These are phyloP conservation scores for Fusarium sp. DNA, from an alignment of 2,329 filamentous ascomycete species.

Conservation along the genomic window DNA sequence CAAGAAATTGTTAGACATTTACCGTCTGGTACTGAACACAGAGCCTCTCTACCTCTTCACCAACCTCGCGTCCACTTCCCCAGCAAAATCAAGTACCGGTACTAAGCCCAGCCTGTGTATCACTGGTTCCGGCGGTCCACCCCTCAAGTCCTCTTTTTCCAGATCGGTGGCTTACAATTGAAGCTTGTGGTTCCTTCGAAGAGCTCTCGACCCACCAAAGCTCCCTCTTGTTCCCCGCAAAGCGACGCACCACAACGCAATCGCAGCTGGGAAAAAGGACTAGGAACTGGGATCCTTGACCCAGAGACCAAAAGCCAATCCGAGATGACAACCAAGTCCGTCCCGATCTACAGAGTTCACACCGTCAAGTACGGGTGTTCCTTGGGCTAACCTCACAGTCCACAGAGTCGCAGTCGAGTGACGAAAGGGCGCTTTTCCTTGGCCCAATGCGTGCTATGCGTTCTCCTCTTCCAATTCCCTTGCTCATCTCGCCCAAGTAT, in stretches of 20 bases:
- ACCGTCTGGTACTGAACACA: not conserved
- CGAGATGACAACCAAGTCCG: slow-evolving; percentile 38
- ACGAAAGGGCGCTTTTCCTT: slow-evolving; percentile 38
- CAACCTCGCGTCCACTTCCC: slow-evolving; percentile 11
- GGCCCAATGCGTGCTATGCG: slow-evolving; percentile 38
- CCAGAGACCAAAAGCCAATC: slow-evolving; percentile 5
- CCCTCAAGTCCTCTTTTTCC: not conserved
- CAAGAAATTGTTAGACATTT: not conserved
- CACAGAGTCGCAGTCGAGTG: slow-evolving; percentile 30
- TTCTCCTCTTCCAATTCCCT: slow-evolving; percentile 2
- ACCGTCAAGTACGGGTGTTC: slow-evolving; percentile 41
- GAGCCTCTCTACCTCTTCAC: slow-evolving; percentile 1
- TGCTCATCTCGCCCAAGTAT: slow-evolving; percentile 38
- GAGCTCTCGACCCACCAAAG: slow-evolving; percentile 37
- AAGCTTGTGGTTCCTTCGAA: slow-evolving; percentile 16
- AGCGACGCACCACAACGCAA: not conserved
- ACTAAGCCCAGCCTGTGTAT: slow-evolving; percentile 13
- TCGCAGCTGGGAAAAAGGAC: slow-evolving; percentile 3
- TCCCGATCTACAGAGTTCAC: slow-evolving; percentile 47
- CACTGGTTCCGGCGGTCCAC: slow-evolving; percentile 31
- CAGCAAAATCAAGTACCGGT: slow-evolving; percentile 18
- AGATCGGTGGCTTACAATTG: slow-evolving; percentile 40
- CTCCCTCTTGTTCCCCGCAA: slow-evolving; percentile 43
- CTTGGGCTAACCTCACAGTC: slow-evolving; percentile 40
- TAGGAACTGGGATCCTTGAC: slow-evolving; percentile 14